phyloP scores from a whole-genome alignment of 306 rosid species.

The Castanospermum australe region DNA sequence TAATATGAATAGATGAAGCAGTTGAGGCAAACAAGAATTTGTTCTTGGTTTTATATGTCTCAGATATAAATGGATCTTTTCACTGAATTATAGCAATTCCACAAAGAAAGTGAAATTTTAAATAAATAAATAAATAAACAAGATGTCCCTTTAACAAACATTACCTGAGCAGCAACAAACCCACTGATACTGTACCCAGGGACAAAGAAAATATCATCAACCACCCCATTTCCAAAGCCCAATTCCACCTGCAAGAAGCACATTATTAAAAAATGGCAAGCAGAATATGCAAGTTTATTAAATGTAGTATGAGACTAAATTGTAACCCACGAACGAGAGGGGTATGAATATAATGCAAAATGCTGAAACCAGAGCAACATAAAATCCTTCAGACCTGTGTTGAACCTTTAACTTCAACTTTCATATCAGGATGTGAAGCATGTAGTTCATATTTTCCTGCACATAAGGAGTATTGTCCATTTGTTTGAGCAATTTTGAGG shows the following conservation, averaged over 20 bases:
- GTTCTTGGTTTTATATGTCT: background rate
- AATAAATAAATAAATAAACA: slow-evolving; percentile 1
- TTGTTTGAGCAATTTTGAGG: background rate
- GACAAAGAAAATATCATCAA: slow-evolving; percentile 53
- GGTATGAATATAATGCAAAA: slow-evolving; percentile 15
- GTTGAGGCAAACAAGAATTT: slow-evolving; percentile 24
- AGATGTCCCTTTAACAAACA: slow-evolving; percentile 33
- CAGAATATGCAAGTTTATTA: slow-evolving; percentile 17
- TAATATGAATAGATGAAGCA: slow-evolving; percentile 21
- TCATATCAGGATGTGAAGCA: slow-evolving; percentile 60
- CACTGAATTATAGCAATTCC: background rate
- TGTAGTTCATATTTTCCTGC: slow-evolving; percentile 71
- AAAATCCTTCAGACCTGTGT: slow-evolving; percentile 47
- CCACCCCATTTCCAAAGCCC: slow-evolving; percentile 57
- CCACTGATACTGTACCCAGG: slow-evolving; percentile 60
- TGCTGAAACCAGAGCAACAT: slow-evolving; percentile 17
- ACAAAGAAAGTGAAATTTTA: background rate
- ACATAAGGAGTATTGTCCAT: slow-evolving; percentile 25
- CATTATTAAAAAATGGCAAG: slow-evolving; percentile 20
- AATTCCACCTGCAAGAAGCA: slow-evolving; percentile 69
- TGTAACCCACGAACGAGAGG: background rate
- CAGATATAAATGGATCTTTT: background rate
- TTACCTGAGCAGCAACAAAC: slow-evolving; percentile 77
- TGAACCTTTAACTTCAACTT: slow-evolving; percentile 56
- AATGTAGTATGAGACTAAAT: slow-evolving; percentile 3